Evolutionary conservation across 306 rosid species (phyloP), one percentile per base, ranked within the genome.

Genomic region (Rosa multiflora): DNA sequence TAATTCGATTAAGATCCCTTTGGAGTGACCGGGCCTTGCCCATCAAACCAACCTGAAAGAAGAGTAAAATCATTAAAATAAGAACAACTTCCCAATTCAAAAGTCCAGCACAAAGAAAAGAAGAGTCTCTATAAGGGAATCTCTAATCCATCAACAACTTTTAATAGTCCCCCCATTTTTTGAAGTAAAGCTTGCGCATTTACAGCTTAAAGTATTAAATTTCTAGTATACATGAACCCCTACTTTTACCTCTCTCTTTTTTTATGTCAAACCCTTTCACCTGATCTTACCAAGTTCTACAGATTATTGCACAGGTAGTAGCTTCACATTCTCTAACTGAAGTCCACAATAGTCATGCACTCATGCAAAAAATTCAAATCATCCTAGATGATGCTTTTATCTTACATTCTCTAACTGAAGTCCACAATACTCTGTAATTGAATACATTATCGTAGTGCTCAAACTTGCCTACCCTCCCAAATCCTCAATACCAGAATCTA

Each of bases 1-100:
- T 95, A 82, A 94, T 92, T 87, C 89, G 89, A 86, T 92, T 86
- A 80, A 94, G 87, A 87, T 92, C 97, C 79, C 79, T 86, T 78
- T 94, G 99, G 81, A 94, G 93, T 8, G 86, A 59, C 61, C 91
- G 88, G 13, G 90, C 99, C 94, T 87, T 85, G 48, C 99, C 99
- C 88, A 92, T 82, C 88, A 94, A 84, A 64, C 95, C 99, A 74
- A 92, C 97, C 99, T 94, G 35, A 29, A 29, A 29, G 2, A 1
- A 29, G 32, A 29, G 32, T 14, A 32, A 1, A 32, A 66, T 48
- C 5, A 63, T 14, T 12, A 75, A 59, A 52, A 20, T 6, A 52
- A 80, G 67, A 81, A 76, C 40, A 78, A 70, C 74, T 1, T 66
- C 44, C 37, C 64, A 56, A 46, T 35, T 59, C 58, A 73, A 47